Percentiles rank a stretch among this genome's conserved stretches.
Evolutionary conservation across 139 green algal species (phyloP).

Genomic region (Astrephomene gubernaculifera): DNA sequence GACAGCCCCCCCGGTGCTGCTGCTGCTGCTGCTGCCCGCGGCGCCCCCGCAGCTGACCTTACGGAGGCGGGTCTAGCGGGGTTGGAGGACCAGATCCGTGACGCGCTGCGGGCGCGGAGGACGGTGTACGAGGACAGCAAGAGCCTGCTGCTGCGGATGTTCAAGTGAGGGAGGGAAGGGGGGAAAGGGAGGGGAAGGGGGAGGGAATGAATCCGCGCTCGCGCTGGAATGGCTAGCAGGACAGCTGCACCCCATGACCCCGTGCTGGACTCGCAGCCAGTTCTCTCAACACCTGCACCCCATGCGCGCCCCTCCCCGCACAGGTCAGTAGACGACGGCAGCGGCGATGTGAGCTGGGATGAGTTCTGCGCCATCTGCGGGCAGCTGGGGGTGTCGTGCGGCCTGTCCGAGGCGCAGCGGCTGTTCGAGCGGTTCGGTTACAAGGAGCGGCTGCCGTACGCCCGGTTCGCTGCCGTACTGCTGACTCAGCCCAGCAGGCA

Average conservation of each 20-base stretch:
- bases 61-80: conserved; percentile 48
- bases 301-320: no score
- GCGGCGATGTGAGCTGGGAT: conserved; percentile 58
- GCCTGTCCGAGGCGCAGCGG: conserved; percentile 45
- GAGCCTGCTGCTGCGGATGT: conserved; percentile 64
- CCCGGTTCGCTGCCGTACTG: conserved; percentile 63
- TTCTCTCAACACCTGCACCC: no score
- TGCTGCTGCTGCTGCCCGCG: no score
- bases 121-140: conserved; percentile 67
- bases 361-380: conserved; percentile 61
- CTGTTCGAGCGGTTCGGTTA: conserved; percentile 63
- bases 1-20: not conserved
- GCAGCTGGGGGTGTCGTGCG: conserved; percentile 35
- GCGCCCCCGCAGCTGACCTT: no score
- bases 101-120: conserved; percentile 56
- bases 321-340: conserved; percentile 70
- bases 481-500: conserved; percentile 65
- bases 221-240: no score
- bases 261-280: not conserved
- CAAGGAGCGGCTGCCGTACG: conserved; percentile 65
- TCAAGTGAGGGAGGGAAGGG: conserved; percentile 57
- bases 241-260: no score
- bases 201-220: no score
- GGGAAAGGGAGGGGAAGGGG: not conserved
- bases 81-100: conserved; percentile 66